These are phyloP conservation scores for Hansenula sp. DNA, from an alignment of 1,139 yeast species.

Conservation along the genomic window DNA sequence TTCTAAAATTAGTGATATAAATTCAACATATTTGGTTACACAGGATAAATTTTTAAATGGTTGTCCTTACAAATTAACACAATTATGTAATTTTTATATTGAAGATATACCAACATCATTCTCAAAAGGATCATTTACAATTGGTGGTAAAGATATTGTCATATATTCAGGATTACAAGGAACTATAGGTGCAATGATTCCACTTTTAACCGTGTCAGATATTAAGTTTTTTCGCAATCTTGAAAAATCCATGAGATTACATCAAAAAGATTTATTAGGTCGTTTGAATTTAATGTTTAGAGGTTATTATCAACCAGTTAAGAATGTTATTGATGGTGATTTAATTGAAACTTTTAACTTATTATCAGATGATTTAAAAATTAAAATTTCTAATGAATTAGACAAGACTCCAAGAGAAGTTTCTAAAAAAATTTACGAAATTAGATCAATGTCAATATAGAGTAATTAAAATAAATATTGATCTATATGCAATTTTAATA, in stretches of 20 bases:
- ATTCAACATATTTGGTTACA: constrained; percentile 26
- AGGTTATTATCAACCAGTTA: constrained; percentile 75
- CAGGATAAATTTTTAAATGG: constrained; percentile 44
- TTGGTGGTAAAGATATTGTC: constrained; percentile 58
- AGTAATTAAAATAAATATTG: neutral
- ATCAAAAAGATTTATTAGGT: constrained; percentile 34
- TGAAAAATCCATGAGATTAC: constrained; percentile 44
- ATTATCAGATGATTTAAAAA: constrained; percentile 36
- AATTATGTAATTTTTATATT: constrained; percentile 57
- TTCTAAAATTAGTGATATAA: constrained; percentile 18
- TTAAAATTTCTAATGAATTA: constrained; percentile 45
- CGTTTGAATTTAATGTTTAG: constrained; percentile 67
- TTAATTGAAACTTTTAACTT: constrained; percentile 55
- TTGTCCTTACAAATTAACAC: constrained; percentile 46
- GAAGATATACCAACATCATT: constrained; percentile 72
- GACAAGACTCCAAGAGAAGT: constrained; percentile 58
- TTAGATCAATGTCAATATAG: constrained; percentile 35
- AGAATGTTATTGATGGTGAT: constrained; percentile 84
- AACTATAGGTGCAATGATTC: constrained; percentile 67
- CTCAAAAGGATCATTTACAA: constrained; percentile 44
- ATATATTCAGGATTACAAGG: constrained; percentile 80
- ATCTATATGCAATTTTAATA: neutral
- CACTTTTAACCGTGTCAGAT: constrained; percentile 62
- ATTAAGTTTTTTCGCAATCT: constrained; percentile 53
- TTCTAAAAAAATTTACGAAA: constrained; percentile 54